A percentile compares a stretch with the other conserved stretches of the same genome.
Evolutionary conservation across 768 basidiomycete genomes (phyloP).

Genomic region (Boletus rubroflammeus): DNA sequence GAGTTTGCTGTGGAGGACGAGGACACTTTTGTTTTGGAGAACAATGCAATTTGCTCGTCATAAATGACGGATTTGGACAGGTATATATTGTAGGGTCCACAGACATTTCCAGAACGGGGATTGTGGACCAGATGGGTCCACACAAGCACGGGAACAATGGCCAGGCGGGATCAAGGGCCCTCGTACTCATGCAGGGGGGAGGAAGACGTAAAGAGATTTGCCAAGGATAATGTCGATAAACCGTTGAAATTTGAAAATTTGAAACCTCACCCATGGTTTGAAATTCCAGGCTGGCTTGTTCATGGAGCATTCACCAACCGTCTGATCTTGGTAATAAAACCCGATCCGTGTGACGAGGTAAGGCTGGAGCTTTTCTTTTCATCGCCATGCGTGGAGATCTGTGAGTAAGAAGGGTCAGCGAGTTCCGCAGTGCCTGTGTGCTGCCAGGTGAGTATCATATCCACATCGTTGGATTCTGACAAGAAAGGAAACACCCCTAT

Average conservation of each 20-base stretch:
- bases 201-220: background rate
- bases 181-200: background rate
- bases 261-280: background rate
- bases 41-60: slow-evolving; percentile 9
- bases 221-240: background rate
- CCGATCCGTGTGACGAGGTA: background rate
- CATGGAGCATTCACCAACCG: background rate
- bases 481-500: background rate
- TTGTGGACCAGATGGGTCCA: slow-evolving; percentile 5
- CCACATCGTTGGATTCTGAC: background rate
- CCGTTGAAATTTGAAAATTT: background rate
- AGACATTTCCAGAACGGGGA: background rate
- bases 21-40: background rate
- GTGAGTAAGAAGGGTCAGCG: background rate
- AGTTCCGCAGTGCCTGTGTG: background rate
- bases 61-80: background rate
- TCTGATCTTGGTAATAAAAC: background rate
- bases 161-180: background rate
- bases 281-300: background rate
- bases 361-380: too few species aligned
- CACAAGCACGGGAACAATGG: background rate
- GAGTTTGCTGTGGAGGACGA: slow-evolving; percentile 5
- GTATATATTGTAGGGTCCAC: background rate
- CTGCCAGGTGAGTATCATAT: background rate
- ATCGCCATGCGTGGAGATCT: background rate